These are phyloP conservation scores for Talaromyces sp. DNA, from an alignment of 2,329 filamentous ascomycete genomes.

Conservation along the genomic window DNA sequence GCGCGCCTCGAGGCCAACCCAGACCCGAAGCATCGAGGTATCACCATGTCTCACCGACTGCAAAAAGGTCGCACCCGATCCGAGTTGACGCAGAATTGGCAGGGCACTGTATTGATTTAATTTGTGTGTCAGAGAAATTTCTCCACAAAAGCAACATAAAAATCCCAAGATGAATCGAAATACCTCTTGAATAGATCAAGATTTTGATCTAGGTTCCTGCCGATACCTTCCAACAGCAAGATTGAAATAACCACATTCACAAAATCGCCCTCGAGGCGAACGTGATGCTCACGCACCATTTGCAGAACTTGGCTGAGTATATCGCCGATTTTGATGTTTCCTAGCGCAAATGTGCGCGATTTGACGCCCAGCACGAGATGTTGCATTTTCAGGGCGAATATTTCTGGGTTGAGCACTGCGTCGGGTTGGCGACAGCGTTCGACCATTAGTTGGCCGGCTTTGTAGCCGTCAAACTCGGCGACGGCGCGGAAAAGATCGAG, in stretches of 20 bases:
- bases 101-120: conserved; percentile 71
- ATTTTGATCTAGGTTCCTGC: conserved; percentile 76
- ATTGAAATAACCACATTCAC: conserved; percentile 98
- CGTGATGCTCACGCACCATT: conserved; percentile 91
- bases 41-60: conserved; percentile 66
- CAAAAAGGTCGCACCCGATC: conserved; percentile 52
- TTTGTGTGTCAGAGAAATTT: conserved; percentile 8
- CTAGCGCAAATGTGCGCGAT: conserved; percentile 80
- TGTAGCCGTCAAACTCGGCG: conserved; percentile 95
- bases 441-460: conserved; percentile 91
- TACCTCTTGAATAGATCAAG: conserved; percentile 77
- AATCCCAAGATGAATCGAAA: conserved; percentile 9
- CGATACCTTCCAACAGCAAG: conserved; percentile 87
- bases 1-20: conserved; percentile 83
- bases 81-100: conserved; percentile 83
- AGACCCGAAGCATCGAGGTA: conserved; percentile 82
- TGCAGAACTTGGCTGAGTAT: conserved; percentile 82
- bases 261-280: conserved; percentile 92
- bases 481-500: conserved; percentile 92
- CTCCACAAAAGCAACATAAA: conserved; percentile 7
- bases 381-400: conserved; percentile 95
- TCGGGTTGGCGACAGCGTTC: conserved; percentile 90
- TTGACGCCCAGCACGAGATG: conserved; percentile 90
- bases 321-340: conserved; percentile 93
- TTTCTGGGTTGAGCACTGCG: conserved; percentile 78